A percentile compares a stretch with the other conserved stretches of the same genome.
These are phyloP conservation scores for Stachybotrys chlorohalonatus DNA, from an alignment of 2,329 filamentous ascomycete species.

Conservation along the genomic window DNA sequence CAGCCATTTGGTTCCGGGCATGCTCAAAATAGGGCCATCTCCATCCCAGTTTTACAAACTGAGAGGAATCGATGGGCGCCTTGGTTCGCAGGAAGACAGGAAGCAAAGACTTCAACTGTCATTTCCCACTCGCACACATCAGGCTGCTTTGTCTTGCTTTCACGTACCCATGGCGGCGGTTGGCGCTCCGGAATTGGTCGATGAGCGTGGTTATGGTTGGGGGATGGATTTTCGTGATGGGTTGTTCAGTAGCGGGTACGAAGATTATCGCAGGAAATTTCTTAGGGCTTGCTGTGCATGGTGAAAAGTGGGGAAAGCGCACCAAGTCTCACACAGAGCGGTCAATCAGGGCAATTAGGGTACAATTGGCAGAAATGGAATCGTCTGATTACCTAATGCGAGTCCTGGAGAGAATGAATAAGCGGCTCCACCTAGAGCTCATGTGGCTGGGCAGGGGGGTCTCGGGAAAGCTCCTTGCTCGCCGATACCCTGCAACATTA, in stretches of 20 bases:
- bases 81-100: constrained; percentile 2
- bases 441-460: too few relatives aligned
- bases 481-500: too few relatives aligned
- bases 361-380: constrained; percentile 4
- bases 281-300: constrained; percentile 14
- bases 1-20: constrained; percentile 53
- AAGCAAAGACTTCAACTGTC: neutral
- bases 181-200: constrained; percentile 30
- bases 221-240: constrained; percentile 15
- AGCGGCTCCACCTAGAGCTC: too few relatives aligned
- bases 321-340: constrained; percentile 19
- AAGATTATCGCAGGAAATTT: constrained; percentile 16
- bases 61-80: neutral
- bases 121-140: constrained; percentile 41
- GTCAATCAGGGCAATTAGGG: constrained; percentile 38
- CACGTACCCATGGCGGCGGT: constrained; percentile 55
- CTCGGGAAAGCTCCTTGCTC: too few relatives aligned
- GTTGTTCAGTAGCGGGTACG: constrained; percentile 18
- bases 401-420: too few relatives aligned
- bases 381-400: too few relatives aligned
- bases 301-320: constrained; percentile 1
- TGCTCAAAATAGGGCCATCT: constrained; percentile 40
- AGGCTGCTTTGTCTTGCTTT: constrained; percentile 26
- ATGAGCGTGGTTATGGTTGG: constrained; percentile 23
- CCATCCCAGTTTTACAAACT: constrained; percentile 12